Conservation (phyloP, 148 eudicot species). For the Diospyros lotus region DNA sequence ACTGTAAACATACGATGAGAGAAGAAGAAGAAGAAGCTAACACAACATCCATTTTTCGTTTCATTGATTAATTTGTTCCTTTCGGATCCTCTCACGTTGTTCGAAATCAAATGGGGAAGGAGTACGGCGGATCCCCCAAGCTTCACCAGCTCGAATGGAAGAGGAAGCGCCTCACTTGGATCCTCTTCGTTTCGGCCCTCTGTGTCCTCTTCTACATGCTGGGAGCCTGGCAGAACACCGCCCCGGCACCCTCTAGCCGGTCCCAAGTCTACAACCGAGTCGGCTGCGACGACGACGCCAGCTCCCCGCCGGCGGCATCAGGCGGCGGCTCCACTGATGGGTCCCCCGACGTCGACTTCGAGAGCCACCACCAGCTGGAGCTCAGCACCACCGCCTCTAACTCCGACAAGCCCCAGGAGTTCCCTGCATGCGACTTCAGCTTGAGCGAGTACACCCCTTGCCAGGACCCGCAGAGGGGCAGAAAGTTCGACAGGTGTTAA, state of each 20-base stretch:
- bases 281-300: conserved; percentile 24
- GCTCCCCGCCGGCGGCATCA: conserved; percentile 8
- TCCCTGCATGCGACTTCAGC: conserved; percentile 63
- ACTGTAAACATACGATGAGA: neutral
- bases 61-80: neutral
- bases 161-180: conserved; percentile 58
- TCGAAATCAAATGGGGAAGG: conserved; percentile 55
- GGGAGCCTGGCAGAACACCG: conserved; percentile 71
- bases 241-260: conserved; percentile 26
- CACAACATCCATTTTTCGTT: neutral
- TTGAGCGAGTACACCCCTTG: conserved; percentile 87
- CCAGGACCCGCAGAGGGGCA: conserved; percentile 60
- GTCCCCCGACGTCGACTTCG: conserved; percentile 48
- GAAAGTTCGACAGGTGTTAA: conserved; percentile 42
- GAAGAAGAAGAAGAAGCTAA: too few relatives aligned
- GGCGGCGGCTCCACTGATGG: neutral
- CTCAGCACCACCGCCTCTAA: conserved; percentile 19
- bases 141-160: conserved; percentile 49
- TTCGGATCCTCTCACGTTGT: neutral
- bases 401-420: conserved; percentile 22
- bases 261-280: conserved; percentile 31
- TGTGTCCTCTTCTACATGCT: conserved; percentile 66
- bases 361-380: conserved; percentile 60
- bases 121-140: conserved; percentile 66
- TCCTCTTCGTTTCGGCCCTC: conserved; percentile 58